Conservation (phyloP, 257 asterid genomes). For the Anisodus tanguticus region DNA sequence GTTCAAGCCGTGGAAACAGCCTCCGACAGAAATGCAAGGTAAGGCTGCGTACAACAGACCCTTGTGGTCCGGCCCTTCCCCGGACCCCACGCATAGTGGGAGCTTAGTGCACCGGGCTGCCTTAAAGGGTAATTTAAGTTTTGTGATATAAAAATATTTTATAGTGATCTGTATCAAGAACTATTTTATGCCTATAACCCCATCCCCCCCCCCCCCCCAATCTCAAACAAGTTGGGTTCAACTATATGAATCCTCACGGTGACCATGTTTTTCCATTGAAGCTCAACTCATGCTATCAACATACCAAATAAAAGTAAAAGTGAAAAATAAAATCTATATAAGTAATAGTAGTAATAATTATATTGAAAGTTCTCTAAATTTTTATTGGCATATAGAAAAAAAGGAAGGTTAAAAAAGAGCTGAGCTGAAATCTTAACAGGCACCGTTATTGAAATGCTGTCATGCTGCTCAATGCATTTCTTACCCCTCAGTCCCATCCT, state of each 20-base stretch:
- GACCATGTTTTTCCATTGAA: neutral
- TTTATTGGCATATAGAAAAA: neutral
- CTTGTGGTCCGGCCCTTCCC: too few species aligned
- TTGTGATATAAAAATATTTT: neutral
- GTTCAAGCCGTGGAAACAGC: too few species aligned
- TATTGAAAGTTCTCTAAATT: neutral
- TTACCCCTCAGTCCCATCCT: constrained; percentile 2
- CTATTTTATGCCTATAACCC: neutral
- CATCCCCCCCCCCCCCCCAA: neutral
- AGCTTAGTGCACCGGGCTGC: too few species aligned
- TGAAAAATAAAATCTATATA: neutral
- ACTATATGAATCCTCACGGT: neutral
- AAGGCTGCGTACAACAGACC: too few species aligned
- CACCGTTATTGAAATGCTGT: neutral
- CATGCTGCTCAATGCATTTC: constrained; percentile 7
- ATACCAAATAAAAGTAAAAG: neutral
- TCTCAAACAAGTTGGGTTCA: constrained; percentile 6
- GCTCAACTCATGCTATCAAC: constrained; percentile 13
- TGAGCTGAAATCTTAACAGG: constrained; percentile 1
- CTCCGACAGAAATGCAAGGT: too few species aligned
- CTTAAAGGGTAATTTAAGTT: neutral
- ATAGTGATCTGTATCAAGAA: neutral
- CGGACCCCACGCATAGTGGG: too few species aligned
- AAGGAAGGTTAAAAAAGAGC: neutral
- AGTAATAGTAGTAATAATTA: neutral